These are phyloP conservation scores for Gossypium gossypioides DNA, from an alignment of 441 rosid species.

Conservation along the genomic window DNA sequence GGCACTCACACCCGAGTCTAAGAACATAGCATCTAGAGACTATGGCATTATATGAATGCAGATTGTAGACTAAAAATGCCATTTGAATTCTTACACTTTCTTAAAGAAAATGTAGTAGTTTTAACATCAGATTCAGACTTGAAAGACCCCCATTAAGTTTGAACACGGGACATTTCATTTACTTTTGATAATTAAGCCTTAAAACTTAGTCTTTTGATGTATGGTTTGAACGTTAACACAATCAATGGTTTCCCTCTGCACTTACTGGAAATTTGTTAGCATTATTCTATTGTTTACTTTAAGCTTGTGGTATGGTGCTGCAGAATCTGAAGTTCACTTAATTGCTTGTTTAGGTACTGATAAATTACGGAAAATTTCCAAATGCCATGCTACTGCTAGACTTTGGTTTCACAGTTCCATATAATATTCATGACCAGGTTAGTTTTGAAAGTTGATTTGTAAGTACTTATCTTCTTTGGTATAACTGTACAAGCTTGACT, in stretches of 20 bases:
- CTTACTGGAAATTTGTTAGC: neutral
- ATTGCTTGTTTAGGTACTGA: slow-evolving; percentile 39
- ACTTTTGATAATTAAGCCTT: neutral
- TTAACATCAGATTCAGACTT: neutral
- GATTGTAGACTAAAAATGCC: neutral
- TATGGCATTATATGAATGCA: neutral
- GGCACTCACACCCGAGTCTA: neutral
- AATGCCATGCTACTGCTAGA: slow-evolving; percentile 69
- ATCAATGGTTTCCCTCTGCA: neutral
- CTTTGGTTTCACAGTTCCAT: slow-evolving; percentile 64
- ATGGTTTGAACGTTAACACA: neutral
- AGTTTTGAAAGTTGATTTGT: slow-evolving; percentile 17
- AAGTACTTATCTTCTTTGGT: neutral
- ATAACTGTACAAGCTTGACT: neutral
- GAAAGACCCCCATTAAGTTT: neutral
- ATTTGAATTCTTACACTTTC: neutral
- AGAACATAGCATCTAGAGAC: neutral
- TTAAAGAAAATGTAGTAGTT: neutral
- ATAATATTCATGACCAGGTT: slow-evolving; percentile 72
- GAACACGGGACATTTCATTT: neutral
- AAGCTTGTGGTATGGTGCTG: neutral
- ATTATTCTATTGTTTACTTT: neutral
- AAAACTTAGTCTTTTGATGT: neutral
- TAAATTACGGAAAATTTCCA: slow-evolving; percentile 64
- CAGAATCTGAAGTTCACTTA: slow-evolving; percentile 7